Evolutionary conservation across 2,329 filamentous ascomycete species (phyloP).

Genomic region (Tolypocladium paradoxum): DNA sequence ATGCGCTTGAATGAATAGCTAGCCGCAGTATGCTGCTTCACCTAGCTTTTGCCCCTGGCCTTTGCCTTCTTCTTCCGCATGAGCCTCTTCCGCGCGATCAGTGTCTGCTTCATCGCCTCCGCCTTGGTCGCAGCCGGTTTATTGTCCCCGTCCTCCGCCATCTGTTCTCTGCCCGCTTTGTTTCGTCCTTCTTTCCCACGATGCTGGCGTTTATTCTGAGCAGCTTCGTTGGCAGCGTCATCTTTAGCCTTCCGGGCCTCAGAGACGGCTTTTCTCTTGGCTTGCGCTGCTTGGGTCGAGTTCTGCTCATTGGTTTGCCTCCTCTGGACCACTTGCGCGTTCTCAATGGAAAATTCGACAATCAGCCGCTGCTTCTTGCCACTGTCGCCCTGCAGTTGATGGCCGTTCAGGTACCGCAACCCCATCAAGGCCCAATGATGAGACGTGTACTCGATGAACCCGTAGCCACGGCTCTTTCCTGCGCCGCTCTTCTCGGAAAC

Average conservation of each 20-base stretch:
- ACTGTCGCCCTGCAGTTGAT: conserved; percentile 42
- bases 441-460: conserved; percentile 92
- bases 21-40: neutral
- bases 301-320: conserved; percentile 34
- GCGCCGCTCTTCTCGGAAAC: conserved; percentile 65
- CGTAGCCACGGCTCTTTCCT: conserved; percentile 83
- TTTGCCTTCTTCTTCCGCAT: conserved; percentile 58
- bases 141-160: conserved; percentile 6
- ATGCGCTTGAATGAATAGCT: neutral
- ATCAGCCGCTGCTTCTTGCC: conserved; percentile 85
- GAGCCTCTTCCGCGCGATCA: conserved; percentile 78
- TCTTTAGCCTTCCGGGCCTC: conserved; percentile 18
- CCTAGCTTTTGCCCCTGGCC: conserved; percentile 14
- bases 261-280: conserved; percentile 5
- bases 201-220: neutral
- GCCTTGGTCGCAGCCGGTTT: conserved; percentile 24
- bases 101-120: conserved; percentile 49
- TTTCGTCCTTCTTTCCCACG: neutral
- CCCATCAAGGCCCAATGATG: conserved; percentile 94
- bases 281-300: conserved; percentile 16
- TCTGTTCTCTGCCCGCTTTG: neutral
- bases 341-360: conserved; percentile 96
- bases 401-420: conserved; percentile 84
- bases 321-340: conserved; percentile 85
- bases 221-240: conserved; percentile 14